Base-by-base conservation (phyloP, 805 yeast species). In the Candida peoriensis region DNA sequence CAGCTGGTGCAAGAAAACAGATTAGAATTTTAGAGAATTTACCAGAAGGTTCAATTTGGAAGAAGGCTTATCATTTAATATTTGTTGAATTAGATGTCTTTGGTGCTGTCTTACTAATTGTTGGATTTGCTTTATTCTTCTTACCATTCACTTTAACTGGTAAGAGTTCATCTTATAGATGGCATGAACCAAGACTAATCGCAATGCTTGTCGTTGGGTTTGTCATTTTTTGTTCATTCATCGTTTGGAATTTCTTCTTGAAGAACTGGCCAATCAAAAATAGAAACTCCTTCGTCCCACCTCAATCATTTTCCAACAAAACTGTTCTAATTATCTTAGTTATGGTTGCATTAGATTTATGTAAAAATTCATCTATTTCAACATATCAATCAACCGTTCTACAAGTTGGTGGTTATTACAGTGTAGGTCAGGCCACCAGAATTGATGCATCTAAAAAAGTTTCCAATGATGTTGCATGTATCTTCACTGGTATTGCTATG, bases 361-460 rank as follows among this genome's bases (percentile, higher is more conserved):
- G 50, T 43, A 47, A 35, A 12, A 55, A 53, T 26, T 47, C 58
- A 2, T 41, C 54, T 3, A 55, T 50, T 31, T 24, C 51, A 8
- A 46, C 52, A 3, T 54, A 54, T 37, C 44, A 53, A 38, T 37
- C 48, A 33, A 54, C 60, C 2, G 36, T 36, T 9, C 37, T 54
- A 23, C 60, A 57, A 43, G 61, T 54, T 39, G 52, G 58, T 34
- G 54, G 55, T 33, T 49, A 52, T 34, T 45, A 36, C 38, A 39
- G 48, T 19, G 53, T 48, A 19, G 60, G 60, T 19, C 44, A 50
- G 32, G 57, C 60, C 17, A 37, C 48, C 12, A 54, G 61, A 46
- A 45, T 58, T 29, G 55, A 57, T 44, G 39, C 46, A 19, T 45
- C 63, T 28, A 56, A 55, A 41, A 57, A 53, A 38, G 54, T 41